A percentile compares a stretch with the other conserved stretches of the same genome.
Evolutionary conservation across 495 filamentous ascomycete species (phyloP).

Genomic region (Cairneyella variabilis): DNA sequence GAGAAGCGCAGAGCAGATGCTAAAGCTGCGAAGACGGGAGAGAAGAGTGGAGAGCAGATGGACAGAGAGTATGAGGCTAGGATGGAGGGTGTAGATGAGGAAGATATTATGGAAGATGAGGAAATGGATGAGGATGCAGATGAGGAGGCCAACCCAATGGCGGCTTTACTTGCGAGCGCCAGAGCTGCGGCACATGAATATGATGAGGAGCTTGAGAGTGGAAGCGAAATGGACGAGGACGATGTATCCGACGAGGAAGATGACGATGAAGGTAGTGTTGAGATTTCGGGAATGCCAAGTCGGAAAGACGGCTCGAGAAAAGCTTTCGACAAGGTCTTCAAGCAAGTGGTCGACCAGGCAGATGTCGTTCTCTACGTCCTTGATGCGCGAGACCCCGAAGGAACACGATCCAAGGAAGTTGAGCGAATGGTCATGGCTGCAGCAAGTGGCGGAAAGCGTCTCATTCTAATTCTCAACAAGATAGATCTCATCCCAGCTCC

Average conservation of each 20-base stretch:
- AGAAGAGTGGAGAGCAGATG: constrained; percentile 32
- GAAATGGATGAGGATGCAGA: constrained; percentile 52
- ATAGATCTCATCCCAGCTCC: constrained; percentile 84
- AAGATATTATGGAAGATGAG: constrained; percentile 41
- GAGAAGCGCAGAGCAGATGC: constrained; percentile 64
- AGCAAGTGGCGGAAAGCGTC: constrained; percentile 74
- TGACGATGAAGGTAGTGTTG: constrained; percentile 37
- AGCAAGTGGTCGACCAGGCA: constrained; percentile 82
- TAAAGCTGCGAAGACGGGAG: constrained; percentile 42
- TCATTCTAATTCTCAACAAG: constrained; percentile 96
- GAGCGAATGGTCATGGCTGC: constrained; percentile 87
- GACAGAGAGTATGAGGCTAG: constrained; percentile 40
- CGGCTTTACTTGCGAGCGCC: constrained; percentile 87
- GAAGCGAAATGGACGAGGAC: constrained; percentile 51
- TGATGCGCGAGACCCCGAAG: constrained; percentile 88
- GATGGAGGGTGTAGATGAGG: constrained; percentile 36
- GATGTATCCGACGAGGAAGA: constrained; percentile 53
- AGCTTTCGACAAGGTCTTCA: constrained; percentile 93
- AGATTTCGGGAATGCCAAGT: constrained; percentile 32
- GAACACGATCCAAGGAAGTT: constrained; percentile 84
- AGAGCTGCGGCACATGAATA: constrained; percentile 81
- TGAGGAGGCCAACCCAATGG: constrained; percentile 77
- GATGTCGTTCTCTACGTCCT: constrained; percentile 94
- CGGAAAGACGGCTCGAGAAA: constrained; percentile 72
- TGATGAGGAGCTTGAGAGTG: constrained; percentile 54